phyloP scores from a whole-genome alignment of 1,284 basidiomycete genomes.

The Ustilago hordei region DNA sequence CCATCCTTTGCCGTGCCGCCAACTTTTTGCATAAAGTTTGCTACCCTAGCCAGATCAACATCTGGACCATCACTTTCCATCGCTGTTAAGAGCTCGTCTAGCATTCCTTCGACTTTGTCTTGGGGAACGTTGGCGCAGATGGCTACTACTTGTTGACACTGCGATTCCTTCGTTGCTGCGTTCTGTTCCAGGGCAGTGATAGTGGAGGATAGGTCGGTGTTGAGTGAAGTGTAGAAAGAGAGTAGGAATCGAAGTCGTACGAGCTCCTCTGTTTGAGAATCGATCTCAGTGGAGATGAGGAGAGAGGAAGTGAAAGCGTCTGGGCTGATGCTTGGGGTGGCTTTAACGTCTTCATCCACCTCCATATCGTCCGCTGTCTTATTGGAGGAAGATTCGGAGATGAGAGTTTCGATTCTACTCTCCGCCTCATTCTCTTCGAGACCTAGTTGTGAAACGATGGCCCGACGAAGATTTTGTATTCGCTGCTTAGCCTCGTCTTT shows the following conservation, averaged over 20 bases:
- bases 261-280: conserved; percentile 40
- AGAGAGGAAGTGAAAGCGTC: conserved; percentile 13
- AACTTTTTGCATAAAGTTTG: conserved; percentile 81
- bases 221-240: conserved; percentile 19
- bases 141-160: conserved; percentile 90
- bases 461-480: conserved; percentile 52
- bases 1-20: conserved; percentile 4
- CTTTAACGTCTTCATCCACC: conserved; percentile 31
- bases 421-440: conserved; percentile 67
- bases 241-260: conserved; percentile 56
- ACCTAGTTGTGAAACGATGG: conserved; percentile 72
- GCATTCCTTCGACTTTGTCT: conserved; percentile 90
- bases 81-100: conserved; percentile 86
- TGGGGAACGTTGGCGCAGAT: conserved; percentile 87
- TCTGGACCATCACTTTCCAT: conserved; percentile 85
- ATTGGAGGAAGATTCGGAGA: neutral
- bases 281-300: conserved; percentile 12
- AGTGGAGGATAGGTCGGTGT: conserved; percentile 74
- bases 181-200: conserved; percentile 84
- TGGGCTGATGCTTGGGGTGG: conserved; percentile 3
- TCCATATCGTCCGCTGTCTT: conserved; percentile 30
- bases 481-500: conserved; percentile 59
- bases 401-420: neutral
- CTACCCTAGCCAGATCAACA: conserved; percentile 85
- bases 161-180: conserved; percentile 80